These are phyloP conservation scores for Penicillium sp. DNA, from an alignment of 2,329 filamentous ascomycete species.

Conservation along the genomic window DNA sequence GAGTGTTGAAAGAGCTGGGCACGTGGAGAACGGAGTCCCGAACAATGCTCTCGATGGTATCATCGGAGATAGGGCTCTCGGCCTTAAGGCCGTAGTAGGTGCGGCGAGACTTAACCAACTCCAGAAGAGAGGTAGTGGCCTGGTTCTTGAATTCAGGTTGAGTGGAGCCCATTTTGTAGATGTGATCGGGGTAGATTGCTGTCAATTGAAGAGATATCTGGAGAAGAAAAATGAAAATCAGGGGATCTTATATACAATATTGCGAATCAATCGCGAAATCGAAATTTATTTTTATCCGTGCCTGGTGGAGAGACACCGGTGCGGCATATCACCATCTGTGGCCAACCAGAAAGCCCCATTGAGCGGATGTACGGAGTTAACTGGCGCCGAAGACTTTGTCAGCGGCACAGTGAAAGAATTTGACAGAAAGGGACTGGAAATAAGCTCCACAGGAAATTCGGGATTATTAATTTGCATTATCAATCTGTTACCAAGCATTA, in stretches of 20 bases:
- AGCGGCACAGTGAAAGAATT: background rate
- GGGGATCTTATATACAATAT: constrained; percentile 1
- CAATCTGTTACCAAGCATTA: constrained; percentile 1
- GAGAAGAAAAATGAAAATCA: background rate
- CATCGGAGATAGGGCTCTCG: constrained; percentile 37
- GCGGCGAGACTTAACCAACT: constrained; percentile 35
- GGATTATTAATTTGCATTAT: background rate
- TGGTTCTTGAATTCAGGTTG: constrained; percentile 36
- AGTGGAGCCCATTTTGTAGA: constrained; percentile 42
- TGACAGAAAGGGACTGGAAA: too few relatives aligned
- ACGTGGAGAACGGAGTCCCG: constrained; percentile 61
- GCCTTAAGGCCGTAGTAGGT: constrained; percentile 34
- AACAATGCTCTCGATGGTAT: constrained; percentile 33
- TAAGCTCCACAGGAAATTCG: background rate
- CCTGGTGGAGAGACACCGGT: too few relatives aligned
- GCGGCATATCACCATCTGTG: background rate
- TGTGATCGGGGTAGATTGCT: constrained; percentile 11
- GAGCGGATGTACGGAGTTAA: background rate
- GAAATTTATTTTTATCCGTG: background rate
- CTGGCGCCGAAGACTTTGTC: background rate
- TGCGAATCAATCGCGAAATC: background rate
- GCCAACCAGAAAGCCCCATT: background rate
- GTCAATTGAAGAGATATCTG: background rate
- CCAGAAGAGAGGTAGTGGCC: constrained; percentile 32
- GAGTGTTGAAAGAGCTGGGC: constrained; percentile 84